Base-by-base conservation (phyloP, 176 grass and related monocot species). In the Miscanthus lutarioriparius region DNA sequence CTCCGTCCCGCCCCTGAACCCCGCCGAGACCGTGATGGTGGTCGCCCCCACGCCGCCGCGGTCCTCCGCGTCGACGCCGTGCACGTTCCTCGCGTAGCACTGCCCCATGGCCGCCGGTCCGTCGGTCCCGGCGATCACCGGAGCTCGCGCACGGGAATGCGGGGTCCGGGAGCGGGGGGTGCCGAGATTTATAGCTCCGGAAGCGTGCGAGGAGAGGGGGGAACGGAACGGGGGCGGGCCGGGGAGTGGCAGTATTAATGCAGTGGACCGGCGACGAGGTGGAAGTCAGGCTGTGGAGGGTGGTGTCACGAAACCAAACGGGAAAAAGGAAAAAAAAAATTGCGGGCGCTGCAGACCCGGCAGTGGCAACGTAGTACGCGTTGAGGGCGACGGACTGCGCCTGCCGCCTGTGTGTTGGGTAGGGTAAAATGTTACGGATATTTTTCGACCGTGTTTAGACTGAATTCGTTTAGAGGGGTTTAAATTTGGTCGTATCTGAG, bases 11-110 rank as follows among this genome's bases (percentile, higher is more conserved):
- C 41, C 79, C 45, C 76, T 58, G 6, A 20, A 19, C 49, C 1
- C 49, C 14, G 88, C 88, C 19, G 81, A 85, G 45, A 87, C 90
- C 20, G 75, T 77, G 59, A 86, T 89, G 80, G 84, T 77, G 51
- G 36, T 62, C 27, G 15, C 49, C 77, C 25, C 62, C 32, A 54
- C 70, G 10, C 39, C 86, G 20, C 14, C 87, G 17, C 28, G 81
- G 9, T 12, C 85, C 38, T 90, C 83, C 56, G 22, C 80, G 44
- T 79, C 90, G 43, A 77, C 82, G 27, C 74, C 79, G 35, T 79
- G 80, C 78, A 89, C 70, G 88, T 93, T 96, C 88, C 82, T 91
- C 58, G 93, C 97, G 78, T 92, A 96, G 84, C 97, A 99, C 86
- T 96, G 93, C 32, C 97, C 97, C 97, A 99, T 99, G 58, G 20